Percentiles rank a stretch among this genome's conserved stretches.
Evolutionary conservation across 1,284 basidiomycete species (phyloP).

Genomic region (Ustilago lituana): DNA sequence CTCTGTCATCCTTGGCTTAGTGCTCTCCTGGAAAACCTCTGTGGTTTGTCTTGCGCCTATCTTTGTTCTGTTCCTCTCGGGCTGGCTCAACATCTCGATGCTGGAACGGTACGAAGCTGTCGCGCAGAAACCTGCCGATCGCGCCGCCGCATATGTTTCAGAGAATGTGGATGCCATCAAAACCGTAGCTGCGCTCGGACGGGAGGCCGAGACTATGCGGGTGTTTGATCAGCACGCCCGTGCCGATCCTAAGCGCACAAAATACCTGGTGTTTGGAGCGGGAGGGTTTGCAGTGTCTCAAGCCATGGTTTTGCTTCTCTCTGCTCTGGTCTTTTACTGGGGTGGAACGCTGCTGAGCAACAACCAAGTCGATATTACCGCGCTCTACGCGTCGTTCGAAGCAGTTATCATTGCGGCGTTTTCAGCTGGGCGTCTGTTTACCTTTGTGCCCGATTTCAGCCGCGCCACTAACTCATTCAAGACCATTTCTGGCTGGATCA

Average conservation of each 20-base stretch:
- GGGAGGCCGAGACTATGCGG: slow-evolving; percentile 65
- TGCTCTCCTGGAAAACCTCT: slow-evolving; percentile 67
- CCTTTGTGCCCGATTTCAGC: slow-evolving; percentile 58
- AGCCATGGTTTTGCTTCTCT: slow-evolving; percentile 65
- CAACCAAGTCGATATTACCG: slow-evolving; percentile 48
- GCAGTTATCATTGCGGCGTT: slow-evolving; percentile 68
- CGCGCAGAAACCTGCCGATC: slow-evolving; percentile 58
- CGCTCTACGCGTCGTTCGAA: slow-evolving; percentile 67
- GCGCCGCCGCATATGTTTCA: slow-evolving; percentile 65
- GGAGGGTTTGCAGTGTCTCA: slow-evolving; percentile 66
- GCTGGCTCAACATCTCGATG: slow-evolving; percentile 65
- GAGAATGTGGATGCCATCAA: slow-evolving; percentile 69
- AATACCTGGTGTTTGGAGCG: slow-evolving; percentile 61
- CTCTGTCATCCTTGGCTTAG: slow-evolving; percentile 67
- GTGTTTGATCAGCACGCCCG: slow-evolving; percentile 56
- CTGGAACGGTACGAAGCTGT: slow-evolving; percentile 64
- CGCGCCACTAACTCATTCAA: slow-evolving; percentile 55
- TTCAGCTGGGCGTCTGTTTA: slow-evolving; percentile 55
- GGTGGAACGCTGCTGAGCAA: slow-evolving; percentile 61
- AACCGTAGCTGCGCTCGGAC: slow-evolving; percentile 68
- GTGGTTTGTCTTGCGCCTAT: slow-evolving; percentile 67
- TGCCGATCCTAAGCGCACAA: slow-evolving; percentile 44
- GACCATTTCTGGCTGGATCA: slow-evolving; percentile 55
- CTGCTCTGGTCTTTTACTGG: slow-evolving; percentile 68
- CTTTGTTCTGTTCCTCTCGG: slow-evolving; percentile 55